These are phyloP conservation scores for Quercus aquifolioides DNA, from an alignment of 306 rosid genomes.

Conservation along the genomic window DNA sequence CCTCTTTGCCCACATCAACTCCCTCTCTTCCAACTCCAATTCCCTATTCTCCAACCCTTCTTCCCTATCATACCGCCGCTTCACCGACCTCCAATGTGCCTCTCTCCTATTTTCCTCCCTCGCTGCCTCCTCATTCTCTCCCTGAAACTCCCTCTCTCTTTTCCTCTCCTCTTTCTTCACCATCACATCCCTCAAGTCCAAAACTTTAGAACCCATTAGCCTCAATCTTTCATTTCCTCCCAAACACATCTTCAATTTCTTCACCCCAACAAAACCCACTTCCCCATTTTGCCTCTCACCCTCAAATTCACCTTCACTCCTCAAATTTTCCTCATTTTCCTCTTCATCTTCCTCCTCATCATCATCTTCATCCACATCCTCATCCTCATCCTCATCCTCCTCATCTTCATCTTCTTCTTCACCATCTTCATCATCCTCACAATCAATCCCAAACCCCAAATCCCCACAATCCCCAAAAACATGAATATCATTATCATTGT, in stretches of 20 bases:
- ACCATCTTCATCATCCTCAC: constrained; percentile 37
- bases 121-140: constrained; percentile 48
- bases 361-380: constrained; percentile 21
- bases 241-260: constrained; percentile 36
- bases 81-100: constrained; percentile 40
- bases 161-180: constrained; percentile 72
- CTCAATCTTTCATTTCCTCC: constrained; percentile 41
- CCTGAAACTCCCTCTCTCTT: constrained; percentile 61
- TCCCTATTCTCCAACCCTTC: constrained; percentile 51
- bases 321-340: constrained; percentile 20
- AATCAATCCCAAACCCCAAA: constrained; percentile 54
- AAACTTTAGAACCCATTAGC: constrained; percentile 35
- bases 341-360: background rate
- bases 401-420: constrained; percentile 35
- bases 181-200: constrained; percentile 58
- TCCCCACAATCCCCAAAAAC: constrained; percentile 50
- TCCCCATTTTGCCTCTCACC: constrained; percentile 22
- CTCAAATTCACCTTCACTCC: constrained; percentile 30
- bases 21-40: constrained; percentile 60
- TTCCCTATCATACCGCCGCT: constrained; percentile 36
- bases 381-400: constrained; percentile 26
- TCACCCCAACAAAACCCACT: constrained; percentile 16
- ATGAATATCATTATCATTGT: constrained; percentile 1
- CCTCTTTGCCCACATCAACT: constrained; percentile 41
- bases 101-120: constrained; percentile 50